Conservation (phyloP, 2,329 filamentous ascomycete species). For the Penicillium expansum region DNA sequence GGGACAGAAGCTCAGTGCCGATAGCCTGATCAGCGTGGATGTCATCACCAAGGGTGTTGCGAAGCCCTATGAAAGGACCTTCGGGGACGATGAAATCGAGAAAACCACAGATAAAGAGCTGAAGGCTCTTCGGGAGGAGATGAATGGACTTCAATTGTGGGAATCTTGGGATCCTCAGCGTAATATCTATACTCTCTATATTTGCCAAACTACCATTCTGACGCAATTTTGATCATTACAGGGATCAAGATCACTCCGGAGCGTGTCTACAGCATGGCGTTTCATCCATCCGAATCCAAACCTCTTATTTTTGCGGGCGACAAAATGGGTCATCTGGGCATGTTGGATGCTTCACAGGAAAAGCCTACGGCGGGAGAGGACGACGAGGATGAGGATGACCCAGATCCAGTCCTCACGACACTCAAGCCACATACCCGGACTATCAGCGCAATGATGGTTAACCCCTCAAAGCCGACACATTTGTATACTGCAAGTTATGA, state of each 20-base stretch:
- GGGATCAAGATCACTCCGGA: slow-evolving; percentile 91
- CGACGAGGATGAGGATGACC: slow-evolving; percentile 60
- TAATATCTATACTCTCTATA: slow-evolving; percentile 39
- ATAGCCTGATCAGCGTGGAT: slow-evolving; percentile 62
- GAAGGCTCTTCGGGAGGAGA: slow-evolving; percentile 68
- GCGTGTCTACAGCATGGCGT: slow-evolving; percentile 78
- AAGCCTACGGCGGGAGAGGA: slow-evolving; percentile 60
- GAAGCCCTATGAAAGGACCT: slow-evolving; percentile 78
- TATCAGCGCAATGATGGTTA: slow-evolving; percentile 79
- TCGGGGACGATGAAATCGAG: slow-evolving; percentile 77
- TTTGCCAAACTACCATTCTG: not conserved
- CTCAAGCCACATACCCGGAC: slow-evolving; percentile 89
- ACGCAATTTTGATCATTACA: slow-evolving; percentile 33
- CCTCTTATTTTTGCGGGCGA: slow-evolving; percentile 90
- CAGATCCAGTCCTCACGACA: slow-evolving; percentile 77
- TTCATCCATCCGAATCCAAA: slow-evolving; percentile 84
- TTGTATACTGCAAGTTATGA: slow-evolving; percentile 90
- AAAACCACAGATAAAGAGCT: slow-evolving; percentile 75
- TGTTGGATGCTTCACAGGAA: slow-evolving; percentile 70
- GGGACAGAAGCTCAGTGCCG: slow-evolving; percentile 67
- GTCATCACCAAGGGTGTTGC: slow-evolving; percentile 64
- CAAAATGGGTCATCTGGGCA: slow-evolving; percentile 84
- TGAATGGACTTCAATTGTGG: slow-evolving; percentile 76
- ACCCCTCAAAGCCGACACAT: slow-evolving; percentile 67
- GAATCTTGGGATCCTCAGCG: slow-evolving; percentile 79